phyloP scores from a whole-genome alignment of 169 alveolate species.

The Eimeria sp. region DNA sequence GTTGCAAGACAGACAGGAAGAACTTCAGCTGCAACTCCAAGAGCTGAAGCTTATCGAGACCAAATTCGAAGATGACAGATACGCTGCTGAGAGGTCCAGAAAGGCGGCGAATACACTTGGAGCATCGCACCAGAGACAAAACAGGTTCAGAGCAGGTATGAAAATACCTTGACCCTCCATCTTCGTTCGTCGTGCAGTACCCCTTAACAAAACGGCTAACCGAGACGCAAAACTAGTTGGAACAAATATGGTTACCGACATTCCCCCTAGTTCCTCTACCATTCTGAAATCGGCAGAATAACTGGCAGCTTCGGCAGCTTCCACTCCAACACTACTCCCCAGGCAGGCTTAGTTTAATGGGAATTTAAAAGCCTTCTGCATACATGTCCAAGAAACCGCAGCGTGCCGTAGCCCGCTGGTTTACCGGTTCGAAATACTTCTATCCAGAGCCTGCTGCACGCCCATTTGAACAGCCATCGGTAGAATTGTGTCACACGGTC shows the following conservation, averaged over 20 bases:
- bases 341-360: background rate
- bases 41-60: conserved; percentile 64
- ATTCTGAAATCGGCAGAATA: background rate
- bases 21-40: conserved; percentile 36
- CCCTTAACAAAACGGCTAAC: background rate
- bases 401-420: conserved; percentile 17
- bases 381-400: background rate
- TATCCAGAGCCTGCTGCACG: background rate
- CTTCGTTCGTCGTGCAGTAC: conserved; percentile 30
- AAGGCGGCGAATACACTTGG: conserved; percentile 13
- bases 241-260: background rate
- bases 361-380: background rate
- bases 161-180: background rate
- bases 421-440: background rate
- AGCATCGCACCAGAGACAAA: background rate
- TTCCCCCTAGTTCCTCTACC: background rate
- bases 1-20: conserved; percentile 62
- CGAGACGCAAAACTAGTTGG: background rate
- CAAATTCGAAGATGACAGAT: conserved; percentile 24
- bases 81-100: conserved; percentile 45
- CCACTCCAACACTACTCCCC: background rate
- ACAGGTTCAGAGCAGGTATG: conserved; percentile 2
- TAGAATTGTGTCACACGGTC: background rate
- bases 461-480: background rate
- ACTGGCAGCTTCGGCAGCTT: background rate